Evolutionary conservation across 352 stramenopile species (phyloP), one percentile per base, ranked within the genome.

Genomic region (Phytophthora nicotianae): DNA sequence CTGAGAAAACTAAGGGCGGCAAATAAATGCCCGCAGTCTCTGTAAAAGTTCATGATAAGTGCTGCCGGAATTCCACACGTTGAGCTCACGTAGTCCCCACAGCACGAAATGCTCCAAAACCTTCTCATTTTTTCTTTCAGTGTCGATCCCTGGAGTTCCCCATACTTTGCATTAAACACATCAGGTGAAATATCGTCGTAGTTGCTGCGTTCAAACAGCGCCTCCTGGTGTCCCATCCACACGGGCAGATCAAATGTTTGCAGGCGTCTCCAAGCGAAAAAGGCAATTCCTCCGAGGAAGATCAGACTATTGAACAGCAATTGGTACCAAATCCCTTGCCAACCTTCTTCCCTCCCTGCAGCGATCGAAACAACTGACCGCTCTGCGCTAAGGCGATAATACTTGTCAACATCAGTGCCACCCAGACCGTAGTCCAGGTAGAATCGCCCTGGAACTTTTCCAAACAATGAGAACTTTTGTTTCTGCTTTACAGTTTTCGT

Each of bases 201-300:
- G 70, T 94, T 92, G 43, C 74, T 74, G 27, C 81, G 84, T 52
- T 92, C 76, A 67, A 94, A 94, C 11, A 94, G 75, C 13, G 68
- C 69, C 21, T 72, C 74, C 1, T 78, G 75, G 33, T 88, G 75
- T 2, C 71, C 72, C n/a, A 79, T 62, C 79, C 81, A 94, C 37
- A 91, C 77, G 2, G 83, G 83, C 33, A 91, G 64, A 20, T 79
- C 56, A 4, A 92, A 41, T 23, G 57, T 71, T 26, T 87, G 79
- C 4, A 90, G 29, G 10, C 81, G 71, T 21, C 81, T 72, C 75
- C 75, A 91, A 3, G 68, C 72, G 49, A 93, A 93, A 62, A 92
- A 91, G 2, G 53, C 33, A 43, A 89, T 53, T 0, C 79, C 81
- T 0, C 37, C 56, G 9, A 61, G n/a, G 41, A 91, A 92, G 17